Percentiles rank a stretch among this genome's conserved stretches.
phyloP scores from a whole-genome alignment of 176 grass and related monocot genomes.

The Aegilops longissima region DNA sequence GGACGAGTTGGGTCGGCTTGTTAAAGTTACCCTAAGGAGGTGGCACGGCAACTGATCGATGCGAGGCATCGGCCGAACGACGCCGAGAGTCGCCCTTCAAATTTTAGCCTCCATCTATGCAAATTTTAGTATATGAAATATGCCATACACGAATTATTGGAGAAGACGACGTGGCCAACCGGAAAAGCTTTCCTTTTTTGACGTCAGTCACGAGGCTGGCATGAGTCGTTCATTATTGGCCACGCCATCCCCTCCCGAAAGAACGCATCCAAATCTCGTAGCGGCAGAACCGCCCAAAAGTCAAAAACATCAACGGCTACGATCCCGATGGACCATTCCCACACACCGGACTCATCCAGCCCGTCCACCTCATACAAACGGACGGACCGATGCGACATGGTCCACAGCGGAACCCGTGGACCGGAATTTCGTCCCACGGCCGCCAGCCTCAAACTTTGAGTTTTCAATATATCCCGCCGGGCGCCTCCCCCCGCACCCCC shows the following conservation, averaged over 20 bases:
- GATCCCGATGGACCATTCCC: background rate
- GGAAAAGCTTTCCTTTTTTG: background rate
- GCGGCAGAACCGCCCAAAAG: background rate
- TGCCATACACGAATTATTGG: background rate
- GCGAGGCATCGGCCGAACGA: too few relatives aligned
- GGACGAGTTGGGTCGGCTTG: too few relatives aligned
- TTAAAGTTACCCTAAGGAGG: too few relatives aligned
- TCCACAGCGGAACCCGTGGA: background rate
- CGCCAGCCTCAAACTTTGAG: background rate
- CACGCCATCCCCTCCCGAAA: background rate
- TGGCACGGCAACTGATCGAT: too few relatives aligned
- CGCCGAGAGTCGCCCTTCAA: background rate
- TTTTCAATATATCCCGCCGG: conserved; percentile 32
- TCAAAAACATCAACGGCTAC: conserved; percentile 13
- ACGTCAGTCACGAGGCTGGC: background rate
- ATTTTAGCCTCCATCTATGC: background rate
- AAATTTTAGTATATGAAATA: too few relatives aligned
- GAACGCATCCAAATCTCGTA: background rate
- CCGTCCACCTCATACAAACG: background rate
- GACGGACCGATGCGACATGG: background rate
- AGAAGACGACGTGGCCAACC: background rate
- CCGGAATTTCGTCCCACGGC: background rate
- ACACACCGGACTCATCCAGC: background rate
- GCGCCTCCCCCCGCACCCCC: background rate
- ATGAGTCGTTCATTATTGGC: background rate